These are phyloP conservation scores for Auricularia cornea DNA, from an alignment of 768 basidiomycete species.

Conservation along the genomic window DNA sequence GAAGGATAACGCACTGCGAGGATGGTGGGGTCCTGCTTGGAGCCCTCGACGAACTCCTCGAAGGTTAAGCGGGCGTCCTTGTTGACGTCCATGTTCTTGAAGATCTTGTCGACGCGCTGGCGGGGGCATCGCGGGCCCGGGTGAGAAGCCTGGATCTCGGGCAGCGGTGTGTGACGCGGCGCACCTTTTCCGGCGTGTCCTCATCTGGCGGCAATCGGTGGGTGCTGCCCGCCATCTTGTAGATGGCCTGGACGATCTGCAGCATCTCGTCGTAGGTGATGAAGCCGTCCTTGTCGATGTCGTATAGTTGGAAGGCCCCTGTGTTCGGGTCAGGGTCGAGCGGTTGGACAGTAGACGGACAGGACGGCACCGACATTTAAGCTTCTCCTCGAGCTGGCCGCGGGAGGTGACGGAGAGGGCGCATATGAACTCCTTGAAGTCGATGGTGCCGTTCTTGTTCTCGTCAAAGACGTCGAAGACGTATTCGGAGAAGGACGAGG, in stretches of 20 bases:
- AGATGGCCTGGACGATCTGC: slow-evolving; percentile 94
- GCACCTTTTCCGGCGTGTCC: slow-evolving; percentile 98
- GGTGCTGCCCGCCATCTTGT: slow-evolving; percentile 99
- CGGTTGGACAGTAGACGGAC: neutral
- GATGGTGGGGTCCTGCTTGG: slow-evolving; percentile 98
- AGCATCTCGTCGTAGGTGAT: slow-evolving; percentile 99
- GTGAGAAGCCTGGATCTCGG: neutral
- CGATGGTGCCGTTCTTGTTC: slow-evolving; percentile 93
- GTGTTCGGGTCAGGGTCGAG: slow-evolving; percentile 15
- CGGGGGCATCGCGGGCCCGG: neutral
- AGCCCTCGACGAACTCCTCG: slow-evolving; percentile 96
- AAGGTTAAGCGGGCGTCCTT: slow-evolving; percentile 90
- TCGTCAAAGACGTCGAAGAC: slow-evolving; percentile 98
- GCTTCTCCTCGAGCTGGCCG: slow-evolving; percentile 92
- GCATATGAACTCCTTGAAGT: slow-evolving; percentile 99
- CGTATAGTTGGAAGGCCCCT: slow-evolving; percentile 99
- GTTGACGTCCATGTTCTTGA: slow-evolving; percentile 93
- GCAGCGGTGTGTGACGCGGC: slow-evolving; percentile 7
- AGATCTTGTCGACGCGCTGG: slow-evolving; percentile 98
- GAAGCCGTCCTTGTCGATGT: slow-evolving; percentile 95
- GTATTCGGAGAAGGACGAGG: slow-evolving; percentile 91
- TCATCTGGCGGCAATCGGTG: slow-evolving; percentile 97
- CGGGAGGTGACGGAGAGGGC: slow-evolving; percentile 92
- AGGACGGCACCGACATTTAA: slow-evolving; percentile 66
- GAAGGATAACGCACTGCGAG: slow-evolving; percentile 61